Conservation (phyloP, 352 stramenopile species). For the Plasmopara muralis region DNA sequence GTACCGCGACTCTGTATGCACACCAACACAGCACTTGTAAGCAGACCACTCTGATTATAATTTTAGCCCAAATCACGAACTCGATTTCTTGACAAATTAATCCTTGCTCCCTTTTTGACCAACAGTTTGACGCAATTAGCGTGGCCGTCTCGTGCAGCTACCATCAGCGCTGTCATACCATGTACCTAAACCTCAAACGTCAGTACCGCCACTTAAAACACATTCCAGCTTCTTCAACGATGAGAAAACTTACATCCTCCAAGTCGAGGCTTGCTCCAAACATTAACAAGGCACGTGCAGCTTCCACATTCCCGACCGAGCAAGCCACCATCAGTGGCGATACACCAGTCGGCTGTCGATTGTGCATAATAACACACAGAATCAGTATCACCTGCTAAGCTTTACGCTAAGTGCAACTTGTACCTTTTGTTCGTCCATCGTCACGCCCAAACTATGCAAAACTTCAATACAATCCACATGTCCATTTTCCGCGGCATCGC, state of each 20-base stretch:
- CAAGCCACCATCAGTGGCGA: constrained; percentile 80
- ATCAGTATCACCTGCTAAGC: constrained; percentile 4
- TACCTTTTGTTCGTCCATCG: constrained; percentile 80
- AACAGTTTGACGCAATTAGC: constrained; percentile 60
- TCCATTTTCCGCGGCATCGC: constrained; percentile 72
- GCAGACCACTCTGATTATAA: constrained; percentile 2
- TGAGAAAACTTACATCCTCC: constrained; percentile 51
- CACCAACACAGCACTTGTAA: constrained; percentile 2
- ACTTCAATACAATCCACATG: constrained; percentile 82
- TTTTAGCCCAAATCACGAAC: constrained; percentile 27
- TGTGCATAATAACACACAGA: constrained; percentile 4
- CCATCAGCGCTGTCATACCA: constrained; percentile 75
- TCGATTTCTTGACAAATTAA: constrained; percentile 79
- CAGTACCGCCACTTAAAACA: no score
- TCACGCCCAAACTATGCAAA: constrained; percentile 72
- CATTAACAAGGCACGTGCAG: constrained; percentile 69
- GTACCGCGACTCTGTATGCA: constrained; percentile 62
- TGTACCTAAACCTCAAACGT: constrained; percentile 42
- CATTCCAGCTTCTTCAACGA: no score
- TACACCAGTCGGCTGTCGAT: constrained; percentile 69
- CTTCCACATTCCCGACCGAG: constrained; percentile 83
- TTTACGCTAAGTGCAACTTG: not conserved
- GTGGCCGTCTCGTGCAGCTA: constrained; percentile 64
- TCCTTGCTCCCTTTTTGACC: constrained; percentile 70
- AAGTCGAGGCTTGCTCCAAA: constrained; percentile 78